Evolutionary conservation across 768 basidiomycete genomes (phyloP).

Genomic region (Kwoniella pini): DNA sequence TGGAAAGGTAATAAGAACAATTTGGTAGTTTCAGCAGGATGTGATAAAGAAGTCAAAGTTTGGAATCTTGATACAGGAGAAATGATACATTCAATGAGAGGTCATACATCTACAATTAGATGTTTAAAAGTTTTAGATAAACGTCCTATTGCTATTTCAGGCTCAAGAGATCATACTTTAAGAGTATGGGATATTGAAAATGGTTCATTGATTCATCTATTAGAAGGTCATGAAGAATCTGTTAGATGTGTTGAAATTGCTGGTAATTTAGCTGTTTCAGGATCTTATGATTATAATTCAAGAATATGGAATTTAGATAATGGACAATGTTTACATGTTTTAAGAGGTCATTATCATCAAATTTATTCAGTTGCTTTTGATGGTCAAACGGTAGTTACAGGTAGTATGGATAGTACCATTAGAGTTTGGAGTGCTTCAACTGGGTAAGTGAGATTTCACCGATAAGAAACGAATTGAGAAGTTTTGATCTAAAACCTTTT

Average conservation of each 20-base stretch:
- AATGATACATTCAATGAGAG: slow-evolving; percentile 75
- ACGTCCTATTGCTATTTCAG: slow-evolving; percentile 83
- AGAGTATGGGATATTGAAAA: slow-evolving; percentile 91
- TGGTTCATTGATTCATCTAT: slow-evolving; percentile 61
- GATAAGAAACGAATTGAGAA: too few species aligned
- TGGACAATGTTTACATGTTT: slow-evolving; percentile 78
- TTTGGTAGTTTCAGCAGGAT: slow-evolving; percentile 86
- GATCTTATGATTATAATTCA: slow-evolving; percentile 88
- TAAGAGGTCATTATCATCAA: slow-evolving; percentile 80
- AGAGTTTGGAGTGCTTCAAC: slow-evolving; percentile 83
- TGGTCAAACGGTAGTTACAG: slow-evolving; percentile 76
- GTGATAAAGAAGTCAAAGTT: slow-evolving; percentile 85
- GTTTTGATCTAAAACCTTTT: not conserved
- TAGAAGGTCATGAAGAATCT: slow-evolving; percentile 75
- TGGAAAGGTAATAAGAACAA: slow-evolving; percentile 80
- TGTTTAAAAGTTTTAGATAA: slow-evolving; percentile 85
- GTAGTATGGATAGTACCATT: slow-evolving; percentile 90
- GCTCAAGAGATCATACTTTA: slow-evolving; percentile 80
- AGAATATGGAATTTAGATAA: slow-evolving; percentile 89
- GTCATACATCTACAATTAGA: slow-evolving; percentile 87
- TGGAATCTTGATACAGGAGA: slow-evolving; percentile 85
- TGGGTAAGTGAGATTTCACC: slow-evolving; percentile 68
- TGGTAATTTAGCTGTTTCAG: slow-evolving; percentile 80
- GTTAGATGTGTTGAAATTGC: slow-evolving; percentile 87
- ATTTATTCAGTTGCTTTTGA: slow-evolving; percentile 91